Evolutionary conservation across 768 basidiomycete genomes (phyloP).

Genomic region (Cystobasidium tubakii): DNA sequence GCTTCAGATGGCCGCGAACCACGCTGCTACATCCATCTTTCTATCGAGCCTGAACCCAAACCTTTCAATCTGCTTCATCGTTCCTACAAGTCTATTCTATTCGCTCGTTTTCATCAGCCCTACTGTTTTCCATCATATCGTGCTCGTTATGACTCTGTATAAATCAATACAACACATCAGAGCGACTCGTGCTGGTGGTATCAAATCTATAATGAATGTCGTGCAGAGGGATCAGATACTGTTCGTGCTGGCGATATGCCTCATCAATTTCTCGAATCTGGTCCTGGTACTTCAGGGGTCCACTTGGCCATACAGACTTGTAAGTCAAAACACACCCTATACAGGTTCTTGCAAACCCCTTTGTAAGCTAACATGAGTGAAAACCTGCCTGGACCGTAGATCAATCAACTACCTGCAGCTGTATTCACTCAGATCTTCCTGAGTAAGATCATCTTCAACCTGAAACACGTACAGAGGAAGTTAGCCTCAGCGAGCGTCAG

Average conservation of each 20-base stretch:
- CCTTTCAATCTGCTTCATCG: constrained; percentile 24
- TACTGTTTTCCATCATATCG: constrained; percentile 29
- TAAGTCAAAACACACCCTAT: background rate
- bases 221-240: constrained; percentile 34
- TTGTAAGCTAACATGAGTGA: no score
- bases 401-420: constrained; percentile 36
- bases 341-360: no score
- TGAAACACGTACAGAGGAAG: background rate
- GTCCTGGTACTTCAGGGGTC: constrained; percentile 28
- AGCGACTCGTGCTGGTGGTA: constrained; percentile 8
- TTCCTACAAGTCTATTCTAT: constrained; percentile 23
- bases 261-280: constrained; percentile 38
- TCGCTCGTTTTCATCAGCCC: constrained; percentile 37
- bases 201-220: background rate
- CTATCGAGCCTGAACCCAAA: background rate
- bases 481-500: background rate
- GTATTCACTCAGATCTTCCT: constrained; percentile 41
- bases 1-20: constrained; percentile 32
- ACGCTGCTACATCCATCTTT: constrained; percentile 4
- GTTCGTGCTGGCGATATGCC: constrained; percentile 37
- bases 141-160: constrained; percentile 36
- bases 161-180: constrained; percentile 20
- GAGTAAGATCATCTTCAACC: constrained; percentile 35
- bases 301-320: constrained; percentile 14
- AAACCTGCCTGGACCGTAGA: no score